These are phyloP conservation scores for Arctostaphylos glauca DNA, from an alignment of 148 eudicot genomes.

Conservation along the genomic window DNA sequence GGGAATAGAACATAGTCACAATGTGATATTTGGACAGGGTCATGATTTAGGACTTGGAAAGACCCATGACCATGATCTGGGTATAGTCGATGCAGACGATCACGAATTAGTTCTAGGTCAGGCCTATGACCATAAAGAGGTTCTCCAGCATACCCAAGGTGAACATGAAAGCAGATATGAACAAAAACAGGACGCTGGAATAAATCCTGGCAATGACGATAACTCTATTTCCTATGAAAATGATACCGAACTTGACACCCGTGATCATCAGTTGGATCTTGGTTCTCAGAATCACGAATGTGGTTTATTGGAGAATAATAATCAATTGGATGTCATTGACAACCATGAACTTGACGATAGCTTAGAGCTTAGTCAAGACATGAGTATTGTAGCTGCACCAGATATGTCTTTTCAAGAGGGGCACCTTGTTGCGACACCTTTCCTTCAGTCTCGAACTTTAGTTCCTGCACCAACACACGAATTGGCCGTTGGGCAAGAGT, in stretches of 20 bases:
- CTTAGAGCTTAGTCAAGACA: slow-evolving; percentile 37
- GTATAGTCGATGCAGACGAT: slow-evolving; percentile 17
- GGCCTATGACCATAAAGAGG: slow-evolving; percentile 27
- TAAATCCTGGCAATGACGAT: slow-evolving; percentile 18
- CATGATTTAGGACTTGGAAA: slow-evolving; percentile 33
- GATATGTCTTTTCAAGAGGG: slow-evolving; percentile 36
- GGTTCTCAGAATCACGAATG: slow-evolving; percentile 18
- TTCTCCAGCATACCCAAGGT: slow-evolving; percentile 29
- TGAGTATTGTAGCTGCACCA: slow-evolving; percentile 24
- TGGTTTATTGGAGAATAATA: slow-evolving; percentile 28
- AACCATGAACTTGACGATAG: slow-evolving; percentile 32
- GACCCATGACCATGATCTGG: slow-evolving; percentile 15
- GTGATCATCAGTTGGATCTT: slow-evolving; percentile 30
- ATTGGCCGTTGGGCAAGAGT: slow-evolving; percentile 63
- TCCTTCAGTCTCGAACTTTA: slow-evolving; percentile 46
- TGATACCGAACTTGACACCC: slow-evolving; percentile 28
- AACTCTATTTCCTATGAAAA: slow-evolving; percentile 32
- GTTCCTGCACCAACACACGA: slow-evolving; percentile 46
- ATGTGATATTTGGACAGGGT: slow-evolving; percentile 35
- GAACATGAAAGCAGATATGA: slow-evolving; percentile 34
- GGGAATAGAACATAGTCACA: slow-evolving; percentile 34
- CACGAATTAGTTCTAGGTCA: slow-evolving; percentile 18
- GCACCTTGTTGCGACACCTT: slow-evolving; percentile 31
- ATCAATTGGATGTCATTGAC: slow-evolving; percentile 29
- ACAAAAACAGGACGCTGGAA: slow-evolving; percentile 25